phyloP scores from a whole-genome alignment of 2,329 filamentous ascomycete species.

The Thelonectria blattea region DNA sequence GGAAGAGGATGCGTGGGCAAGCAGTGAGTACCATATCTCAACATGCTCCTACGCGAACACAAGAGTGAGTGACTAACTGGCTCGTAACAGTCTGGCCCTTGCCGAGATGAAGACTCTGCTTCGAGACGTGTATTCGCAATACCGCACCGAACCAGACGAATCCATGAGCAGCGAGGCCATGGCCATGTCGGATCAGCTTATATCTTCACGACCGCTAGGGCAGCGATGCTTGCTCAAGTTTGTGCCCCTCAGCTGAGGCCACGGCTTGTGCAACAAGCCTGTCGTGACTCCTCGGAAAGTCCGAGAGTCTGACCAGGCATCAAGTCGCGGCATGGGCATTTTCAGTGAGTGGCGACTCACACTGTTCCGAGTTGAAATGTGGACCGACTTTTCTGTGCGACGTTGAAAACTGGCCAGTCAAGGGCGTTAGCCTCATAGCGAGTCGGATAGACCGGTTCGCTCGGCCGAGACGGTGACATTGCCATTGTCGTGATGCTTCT shows the following conservation, averaged over 20 bases:
- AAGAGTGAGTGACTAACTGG: constrained; percentile 19
- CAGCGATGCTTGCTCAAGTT: constrained; percentile 65
- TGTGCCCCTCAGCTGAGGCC: constrained; percentile 37
- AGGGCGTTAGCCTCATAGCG: constrained; percentile 11
- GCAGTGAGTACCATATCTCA: constrained; percentile 58
- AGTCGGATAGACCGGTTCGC: constrained; percentile 10
- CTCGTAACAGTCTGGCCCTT: constrained; percentile 56
- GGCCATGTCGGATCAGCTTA: constrained; percentile 71
- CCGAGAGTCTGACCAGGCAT: neutral
- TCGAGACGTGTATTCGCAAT: constrained; percentile 65
- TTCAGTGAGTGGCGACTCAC: neutral
- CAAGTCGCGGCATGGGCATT: neutral
- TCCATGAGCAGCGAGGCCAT: constrained; percentile 63
- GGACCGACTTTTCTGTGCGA: neutral
- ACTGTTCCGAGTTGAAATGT: neutral
- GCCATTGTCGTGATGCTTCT: neutral
- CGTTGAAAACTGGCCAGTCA: constrained; percentile 14
- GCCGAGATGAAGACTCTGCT: constrained; percentile 73
- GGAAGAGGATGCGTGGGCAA: constrained; percentile 70
- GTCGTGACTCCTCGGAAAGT: neutral
- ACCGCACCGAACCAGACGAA: constrained; percentile 59
- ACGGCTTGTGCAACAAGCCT: neutral
- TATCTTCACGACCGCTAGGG: constrained; percentile 66
- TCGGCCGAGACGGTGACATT: neutral
- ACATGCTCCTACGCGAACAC: constrained; percentile 29